Conservation (phyloP, 805 yeast genomes). For the Yarrowia osloensis region DNA sequence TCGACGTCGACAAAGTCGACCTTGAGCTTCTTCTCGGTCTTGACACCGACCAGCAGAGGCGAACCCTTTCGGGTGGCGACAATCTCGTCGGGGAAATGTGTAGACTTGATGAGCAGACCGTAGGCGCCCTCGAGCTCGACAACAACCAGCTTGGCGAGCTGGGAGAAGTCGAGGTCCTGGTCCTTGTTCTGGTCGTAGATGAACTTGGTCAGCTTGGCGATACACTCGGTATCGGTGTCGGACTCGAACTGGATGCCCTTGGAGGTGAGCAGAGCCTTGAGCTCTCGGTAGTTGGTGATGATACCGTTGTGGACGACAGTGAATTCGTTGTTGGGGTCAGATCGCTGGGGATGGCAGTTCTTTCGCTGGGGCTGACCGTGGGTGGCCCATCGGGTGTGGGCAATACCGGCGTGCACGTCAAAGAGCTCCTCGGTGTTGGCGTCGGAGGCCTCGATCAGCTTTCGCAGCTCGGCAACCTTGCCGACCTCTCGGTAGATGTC, state of each 20-base stretch:
- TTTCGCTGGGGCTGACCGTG: conserved; percentile 87
- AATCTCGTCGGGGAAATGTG: conserved; percentile 92
- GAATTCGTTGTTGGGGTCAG: conserved; percentile 81
- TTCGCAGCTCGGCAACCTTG: conserved; percentile 80
- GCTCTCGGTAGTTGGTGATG: conserved; percentile 91
- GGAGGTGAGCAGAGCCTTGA: conserved; percentile 73
- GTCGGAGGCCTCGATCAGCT: conserved; percentile 51
- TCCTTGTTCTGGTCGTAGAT: conserved; percentile 82
- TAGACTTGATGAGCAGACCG: conserved; percentile 89
- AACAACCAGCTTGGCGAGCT: conserved; percentile 87
- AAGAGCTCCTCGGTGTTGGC: conserved; percentile 61
- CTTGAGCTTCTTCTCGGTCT: conserved; percentile 90
- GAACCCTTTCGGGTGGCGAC: conserved; percentile 98
- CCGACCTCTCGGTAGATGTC: conserved; percentile 83
- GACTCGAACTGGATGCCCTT: conserved; percentile 85
- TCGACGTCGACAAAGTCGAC: conserved; percentile 98
- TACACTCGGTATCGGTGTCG: conserved; percentile 97
- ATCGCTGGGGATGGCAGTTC: conserved; percentile 96
- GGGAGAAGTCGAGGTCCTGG: conserved; percentile 77
- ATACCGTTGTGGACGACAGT: conserved; percentile 97
- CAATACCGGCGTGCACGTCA: conserved; percentile 90
- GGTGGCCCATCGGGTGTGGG: conserved; percentile 99
- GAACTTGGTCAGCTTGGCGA: conserved; percentile 92
- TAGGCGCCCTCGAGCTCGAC: conserved; percentile 96
- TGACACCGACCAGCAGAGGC: conserved; percentile 95